These are phyloP conservation scores for Phanerochaete sordida DNA, from an alignment of 768 basidiomycete genomes.

Conservation along the genomic window DNA sequence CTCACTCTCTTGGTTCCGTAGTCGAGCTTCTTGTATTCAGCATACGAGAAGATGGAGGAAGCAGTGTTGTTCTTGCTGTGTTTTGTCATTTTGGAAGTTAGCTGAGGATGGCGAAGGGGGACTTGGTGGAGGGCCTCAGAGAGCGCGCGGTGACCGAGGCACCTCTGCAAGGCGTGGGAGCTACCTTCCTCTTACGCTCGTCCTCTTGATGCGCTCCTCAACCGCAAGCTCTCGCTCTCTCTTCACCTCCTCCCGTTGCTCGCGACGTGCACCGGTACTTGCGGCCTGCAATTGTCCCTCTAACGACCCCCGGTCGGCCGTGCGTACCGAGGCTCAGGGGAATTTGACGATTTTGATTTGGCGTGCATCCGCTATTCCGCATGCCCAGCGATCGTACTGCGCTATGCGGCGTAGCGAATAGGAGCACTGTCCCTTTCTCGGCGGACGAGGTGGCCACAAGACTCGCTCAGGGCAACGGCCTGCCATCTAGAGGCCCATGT, in stretches of 20 bases:
- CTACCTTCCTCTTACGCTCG: not conserved
- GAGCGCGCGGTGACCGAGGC: not conserved
- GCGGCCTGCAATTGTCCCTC: too few species aligned
- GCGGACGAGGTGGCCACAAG: not conserved
- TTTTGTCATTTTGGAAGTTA: slow-evolving; percentile 59
- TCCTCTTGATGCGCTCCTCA: not conserved
- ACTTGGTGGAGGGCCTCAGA: too few species aligned
- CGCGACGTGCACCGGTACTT: too few species aligned
- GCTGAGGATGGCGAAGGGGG: not conserved
- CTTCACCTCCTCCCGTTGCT: too few species aligned
- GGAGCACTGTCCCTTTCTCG: not conserved
- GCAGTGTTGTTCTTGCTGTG: slow-evolving; percentile 91
- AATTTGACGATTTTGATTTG: not conserved
- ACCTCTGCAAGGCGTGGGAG: not conserved
- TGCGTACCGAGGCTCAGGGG: not conserved
- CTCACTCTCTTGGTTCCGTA: slow-evolving; percentile 79
- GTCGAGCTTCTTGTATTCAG: slow-evolving; percentile 80
- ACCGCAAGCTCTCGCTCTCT: not conserved
- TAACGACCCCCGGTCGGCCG: not conserved
- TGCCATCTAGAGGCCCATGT: not conserved
- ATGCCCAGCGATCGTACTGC: not conserved
- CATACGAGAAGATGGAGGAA: slow-evolving; percentile 86
- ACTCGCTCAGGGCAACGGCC: not conserved
- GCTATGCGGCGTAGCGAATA: not conserved
- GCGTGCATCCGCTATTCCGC: not conserved